Evolutionary conservation across 2,329 filamentous ascomycete genomes (phyloP), one percentile per base, ranked within the genome.

Genomic region (Pyricularia pennisetigena): DNA sequence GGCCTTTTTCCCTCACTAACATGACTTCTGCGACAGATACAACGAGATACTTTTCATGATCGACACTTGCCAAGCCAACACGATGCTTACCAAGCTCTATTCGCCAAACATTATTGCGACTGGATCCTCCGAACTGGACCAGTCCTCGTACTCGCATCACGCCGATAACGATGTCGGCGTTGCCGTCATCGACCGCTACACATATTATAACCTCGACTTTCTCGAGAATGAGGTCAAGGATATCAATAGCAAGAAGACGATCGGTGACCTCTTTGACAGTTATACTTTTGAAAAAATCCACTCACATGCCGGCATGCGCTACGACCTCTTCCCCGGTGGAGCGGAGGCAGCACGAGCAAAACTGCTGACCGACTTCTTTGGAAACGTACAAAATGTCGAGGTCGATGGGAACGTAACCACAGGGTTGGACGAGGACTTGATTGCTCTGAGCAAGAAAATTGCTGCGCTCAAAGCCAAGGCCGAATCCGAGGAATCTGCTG

Each of bases 1-100:
- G 10, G 20, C 8, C 29, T 28, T n/a, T n/a, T n/a, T 6, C 4
- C n/a, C 57, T 61, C 7, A 26, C 57, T 61, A 14, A 65, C 30
- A 23, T 24, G 28, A 24, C 8, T 64, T 10, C n/a, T 65, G 23
- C 20, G 28, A 23, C 71, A 91, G 90, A 76, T 99, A 98, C 79
- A 92, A 98, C 78, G 95, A 99, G 79, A 89, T 99, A 73, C 87
- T 99, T 69, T 99, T 99, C 83, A 99, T 99, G 95, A 99, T 99
- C 79, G 95, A 99, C 78, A 99, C 95, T 0, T 99, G 95, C 81
- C 95, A 99, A 81, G 95, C 95, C 68, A 99, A 99, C 78, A 99
- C 95, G 35, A 97, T 99, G 93, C 99, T 97, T 81, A 94, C 90
- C 76, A 94, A 97, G 74, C 92, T 99, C 75, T 99, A 99, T 82